phyloP scores from a whole-genome alignment of 2,329 filamentous ascomycete genomes.

The Nigrospora sphaerica region DNA sequence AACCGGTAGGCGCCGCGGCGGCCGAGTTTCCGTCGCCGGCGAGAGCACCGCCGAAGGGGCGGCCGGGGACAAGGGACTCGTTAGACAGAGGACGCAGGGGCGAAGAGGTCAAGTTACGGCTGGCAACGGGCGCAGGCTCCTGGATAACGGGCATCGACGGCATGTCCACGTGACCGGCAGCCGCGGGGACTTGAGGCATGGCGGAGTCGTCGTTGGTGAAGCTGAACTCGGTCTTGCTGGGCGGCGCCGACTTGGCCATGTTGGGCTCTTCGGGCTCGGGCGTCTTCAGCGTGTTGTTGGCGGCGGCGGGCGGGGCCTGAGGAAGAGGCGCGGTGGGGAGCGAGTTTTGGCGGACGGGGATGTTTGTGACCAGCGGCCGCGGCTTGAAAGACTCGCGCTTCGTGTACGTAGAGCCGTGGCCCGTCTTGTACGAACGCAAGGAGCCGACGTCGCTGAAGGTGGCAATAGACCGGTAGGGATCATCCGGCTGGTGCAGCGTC shows the following conservation, averaged over 20 bases:
- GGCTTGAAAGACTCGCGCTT: neutral
- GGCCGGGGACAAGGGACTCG: conserved; percentile 10
- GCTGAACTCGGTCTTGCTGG: conserved; percentile 23
- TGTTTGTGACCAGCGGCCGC: neutral
- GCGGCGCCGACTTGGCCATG: conserved; percentile 4
- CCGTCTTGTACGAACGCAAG: conserved; percentile 41
- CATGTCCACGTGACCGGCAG: conserved; percentile 17
- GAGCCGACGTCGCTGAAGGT: conserved; percentile 49
- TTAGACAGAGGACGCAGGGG: conserved; percentile 13
- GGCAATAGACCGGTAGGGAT: conserved; percentile 69
- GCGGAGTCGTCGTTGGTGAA: conserved; percentile 25
- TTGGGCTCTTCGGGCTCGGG: conserved; percentile 5
- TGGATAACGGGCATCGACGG: conserved; percentile 28
- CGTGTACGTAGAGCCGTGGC: conserved; percentile 33
- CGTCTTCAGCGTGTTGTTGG: conserved; percentile 10
- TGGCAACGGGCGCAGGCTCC: conserved; percentile 27
- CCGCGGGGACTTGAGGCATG: conserved; percentile 10
- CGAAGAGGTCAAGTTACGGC: conserved; percentile 11
- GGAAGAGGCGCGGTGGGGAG: conserved; percentile 29
- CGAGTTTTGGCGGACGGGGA: conserved; percentile 35
- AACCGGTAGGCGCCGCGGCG: conserved; percentile 4
- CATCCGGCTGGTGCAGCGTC: conserved; percentile 66
- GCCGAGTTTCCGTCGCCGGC: conserved; percentile 14
- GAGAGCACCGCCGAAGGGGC: conserved; percentile 8
- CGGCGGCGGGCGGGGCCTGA: conserved; percentile 15